Percentiles rank a stretch among this genome's conserved stretches.
These are phyloP conservation scores for Larix sibirica DNA, from an alignment of 83 land plant species.

Conservation along the genomic window DNA sequence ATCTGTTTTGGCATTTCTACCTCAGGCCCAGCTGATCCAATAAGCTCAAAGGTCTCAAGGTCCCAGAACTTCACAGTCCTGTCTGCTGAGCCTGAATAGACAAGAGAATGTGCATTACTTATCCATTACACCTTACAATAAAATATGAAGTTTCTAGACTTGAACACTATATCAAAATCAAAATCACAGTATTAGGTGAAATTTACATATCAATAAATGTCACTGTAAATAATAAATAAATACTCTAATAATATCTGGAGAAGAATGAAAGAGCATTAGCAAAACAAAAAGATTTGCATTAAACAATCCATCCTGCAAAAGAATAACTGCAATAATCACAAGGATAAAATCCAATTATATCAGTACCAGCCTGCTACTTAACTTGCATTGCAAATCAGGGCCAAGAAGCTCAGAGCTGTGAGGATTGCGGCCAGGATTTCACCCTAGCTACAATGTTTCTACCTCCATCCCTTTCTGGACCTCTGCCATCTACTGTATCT, in stretches of 20 bases:
- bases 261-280: background rate
- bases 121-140: background rate
- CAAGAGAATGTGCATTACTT: background rate
- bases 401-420: too few species aligned
- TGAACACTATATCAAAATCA: background rate
- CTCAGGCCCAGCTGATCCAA: slow-evolving; percentile 98
- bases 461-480: too few species aligned
- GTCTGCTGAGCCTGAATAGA: slow-evolving; percentile 94
- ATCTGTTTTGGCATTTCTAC: slow-evolving; percentile 29
- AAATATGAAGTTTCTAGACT: background rate
- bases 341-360: background rate
- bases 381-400: background rate
- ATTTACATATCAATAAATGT: background rate
- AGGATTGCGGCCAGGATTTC: too few species aligned
- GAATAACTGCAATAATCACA: background rate
- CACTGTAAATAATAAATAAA: background rate
- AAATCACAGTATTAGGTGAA: background rate
- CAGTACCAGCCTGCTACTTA: background rate
- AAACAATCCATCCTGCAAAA: background rate
- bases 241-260: background rate
- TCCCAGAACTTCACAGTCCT: slow-evolving; percentile 96
- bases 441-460: too few species aligned
- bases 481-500: too few species aligned
- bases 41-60: slow-evolving; percentile 95
- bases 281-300: too few species aligned